A percentile compares a stretch with the other conserved stretches of the same genome.
Conservation (phyloP, 495 filamentous ascomycete genomes). For the Tuber indicum region DNA sequence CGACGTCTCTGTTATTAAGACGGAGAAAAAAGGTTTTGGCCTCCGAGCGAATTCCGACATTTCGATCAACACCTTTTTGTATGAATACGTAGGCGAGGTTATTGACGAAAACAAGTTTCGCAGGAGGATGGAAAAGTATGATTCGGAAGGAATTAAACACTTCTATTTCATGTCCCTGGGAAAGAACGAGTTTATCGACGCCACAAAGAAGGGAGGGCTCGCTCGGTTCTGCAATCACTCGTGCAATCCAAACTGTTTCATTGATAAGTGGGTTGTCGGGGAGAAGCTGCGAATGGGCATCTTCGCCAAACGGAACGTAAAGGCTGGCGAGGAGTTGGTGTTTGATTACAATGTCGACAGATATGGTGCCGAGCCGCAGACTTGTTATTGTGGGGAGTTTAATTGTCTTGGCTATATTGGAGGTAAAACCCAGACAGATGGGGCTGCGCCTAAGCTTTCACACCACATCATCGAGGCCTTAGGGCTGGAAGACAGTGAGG, state of each 20-base stretch:
- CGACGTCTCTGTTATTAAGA: constrained; percentile 87
- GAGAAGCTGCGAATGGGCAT: constrained; percentile 98
- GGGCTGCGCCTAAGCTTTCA: constrained; percentile 79
- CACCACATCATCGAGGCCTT: constrained; percentile 88
- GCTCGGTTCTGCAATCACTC: constrained; percentile 98
- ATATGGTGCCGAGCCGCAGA: constrained; percentile 93
- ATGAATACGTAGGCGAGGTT: constrained; percentile 97
- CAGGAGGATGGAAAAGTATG: constrained; percentile 81
- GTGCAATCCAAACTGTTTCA: constrained; percentile 97
- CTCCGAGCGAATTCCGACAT: constrained; percentile 73
- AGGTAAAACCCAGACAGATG: constrained; percentile 91
- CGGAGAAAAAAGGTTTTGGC: constrained; percentile 93
- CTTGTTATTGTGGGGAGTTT: constrained; percentile 89
- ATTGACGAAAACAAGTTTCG: constrained; percentile 88
- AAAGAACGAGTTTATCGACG: constrained; percentile 95
- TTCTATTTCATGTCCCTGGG: constrained; percentile 99
- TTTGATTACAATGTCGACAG: constrained; percentile 99
- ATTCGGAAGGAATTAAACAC: constrained; percentile 92
- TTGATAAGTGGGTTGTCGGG: constrained; percentile 99
- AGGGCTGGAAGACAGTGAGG: constrained; percentile 77
- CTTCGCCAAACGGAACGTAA: constrained; percentile 81
- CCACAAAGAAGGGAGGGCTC: constrained; percentile 92
- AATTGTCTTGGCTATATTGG: constrained; percentile 97
- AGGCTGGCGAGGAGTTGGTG: constrained; percentile 89
- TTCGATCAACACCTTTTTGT: constrained; percentile 80